Evolutionary conservation across 1,284 basidiomycete genomes (phyloP), one percentile per base, ranked within the genome.

Genomic region (Laetiporus sulphureus): DNA sequence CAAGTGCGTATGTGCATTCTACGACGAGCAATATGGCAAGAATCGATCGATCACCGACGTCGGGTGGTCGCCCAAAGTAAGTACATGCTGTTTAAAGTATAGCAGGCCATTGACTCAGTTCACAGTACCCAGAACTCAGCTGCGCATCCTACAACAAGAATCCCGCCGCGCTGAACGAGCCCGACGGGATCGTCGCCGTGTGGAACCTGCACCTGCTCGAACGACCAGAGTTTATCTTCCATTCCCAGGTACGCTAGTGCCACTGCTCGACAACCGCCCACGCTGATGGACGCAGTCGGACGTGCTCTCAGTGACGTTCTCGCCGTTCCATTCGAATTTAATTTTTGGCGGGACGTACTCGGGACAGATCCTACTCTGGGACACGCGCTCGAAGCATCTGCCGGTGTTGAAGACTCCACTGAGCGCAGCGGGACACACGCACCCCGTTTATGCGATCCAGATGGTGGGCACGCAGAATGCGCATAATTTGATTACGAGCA

Each of bases 381-480:
- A 99, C 61, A 98, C 94, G n/a, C 80, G 95, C 34, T 90, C 93
- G 1, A 93, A 95, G 55, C 91, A 95, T 57, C 68, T 97, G 4
- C 95, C 96, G 0, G 91, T 98, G 1, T 73, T 98, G 46, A 99
- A 98, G 67, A 96, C 95, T 4, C 96, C 96, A 0, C 67, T 99
- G 33, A 94, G 91, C 5, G 90, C 92, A 2, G 82, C 89, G 21
- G 94, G 96, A 0, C 96, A 99, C 59, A 98, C 95, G 2, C 95
- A 99, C 62, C 96, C 96, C 2, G 92, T 99, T 31, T 99, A 99
- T 67, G 87, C 88, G 0, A 92, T 99, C 78, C 84, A 90, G 54
- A 91, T 97, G 78, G 89, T 98, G 18, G 96, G 96, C 8, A 96
- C 94, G 3, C 94, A 97, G 60, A 97, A 99, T 60, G 96, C 96